Evolutionary conservation across 352 stramenopile species (phyloP).

Genomic region (Globisporangium apiculatum): DNA sequence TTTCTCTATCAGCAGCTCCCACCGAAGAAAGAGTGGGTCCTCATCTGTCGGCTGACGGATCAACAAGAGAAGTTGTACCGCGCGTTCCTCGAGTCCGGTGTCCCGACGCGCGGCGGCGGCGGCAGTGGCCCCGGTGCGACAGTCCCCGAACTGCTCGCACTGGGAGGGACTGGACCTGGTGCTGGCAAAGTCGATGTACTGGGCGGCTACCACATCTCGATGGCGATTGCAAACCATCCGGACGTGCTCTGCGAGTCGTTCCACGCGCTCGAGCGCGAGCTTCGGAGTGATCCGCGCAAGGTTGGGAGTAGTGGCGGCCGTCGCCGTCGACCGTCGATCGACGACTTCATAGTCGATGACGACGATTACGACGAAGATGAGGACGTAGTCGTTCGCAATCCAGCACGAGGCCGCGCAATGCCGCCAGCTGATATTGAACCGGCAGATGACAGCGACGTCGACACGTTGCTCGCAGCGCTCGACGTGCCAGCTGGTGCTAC

Average conservation of each 20-base stretch:
- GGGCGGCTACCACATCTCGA: conserved; percentile 79
- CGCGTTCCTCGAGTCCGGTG: conserved; percentile 50
- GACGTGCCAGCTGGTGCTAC: not conserved
- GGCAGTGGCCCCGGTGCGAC: not conserved
- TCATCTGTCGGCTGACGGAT: conserved; percentile 78
- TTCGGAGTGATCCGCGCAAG: conserved; percentile 23
- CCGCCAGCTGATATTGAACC: not conserved
- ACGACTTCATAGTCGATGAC: conserved; percentile 52
- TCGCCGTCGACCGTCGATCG: conserved; percentile 1
- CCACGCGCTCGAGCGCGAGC: conserved; percentile 47
- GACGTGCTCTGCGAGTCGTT: conserved; percentile 75
- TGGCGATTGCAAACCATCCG: conserved; percentile 86
- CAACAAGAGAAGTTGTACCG: conserved; percentile 71
- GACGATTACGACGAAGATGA: conserved; percentile 34
- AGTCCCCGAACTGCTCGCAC: not conserved
- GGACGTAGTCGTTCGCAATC: not conserved
- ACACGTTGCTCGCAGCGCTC: conserved; percentile 32
- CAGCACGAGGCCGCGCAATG: conserved; percentile 2
- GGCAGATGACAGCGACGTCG: conserved; percentile 31
- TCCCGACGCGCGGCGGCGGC: conserved; percentile 33
- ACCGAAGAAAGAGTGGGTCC: conserved; percentile 86
- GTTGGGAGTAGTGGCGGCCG: conserved; percentile 23
- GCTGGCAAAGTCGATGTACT: conserved; percentile 66
- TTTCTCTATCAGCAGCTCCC: conserved; percentile 80
- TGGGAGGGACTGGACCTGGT: conserved; percentile 7